Percentiles rank a stretch among this genome's conserved stretches.
These are phyloP conservation scores for Botryotinia calthae DNA, from an alignment of 2,329 filamentous ascomycete genomes.

Conservation along the genomic window DNA sequence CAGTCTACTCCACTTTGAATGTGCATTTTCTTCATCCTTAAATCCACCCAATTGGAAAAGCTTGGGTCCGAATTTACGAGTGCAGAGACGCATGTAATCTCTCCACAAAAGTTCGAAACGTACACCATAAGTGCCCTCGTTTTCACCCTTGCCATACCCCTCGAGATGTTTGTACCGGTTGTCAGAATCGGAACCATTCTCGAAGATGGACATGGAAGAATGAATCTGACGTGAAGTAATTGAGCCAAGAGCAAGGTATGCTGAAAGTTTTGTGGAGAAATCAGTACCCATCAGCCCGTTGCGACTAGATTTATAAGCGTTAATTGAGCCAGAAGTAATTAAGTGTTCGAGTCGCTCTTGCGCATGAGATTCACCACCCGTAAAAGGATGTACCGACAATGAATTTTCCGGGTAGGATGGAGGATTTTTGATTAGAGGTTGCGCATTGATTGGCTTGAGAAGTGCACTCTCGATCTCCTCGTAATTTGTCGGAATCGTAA, in stretches of 20 bases:
- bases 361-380: slow-evolving; percentile 63
- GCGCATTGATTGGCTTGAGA: slow-evolving; percentile 53
- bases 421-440: slow-evolving; percentile 49
- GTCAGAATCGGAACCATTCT: slow-evolving; percentile 53
- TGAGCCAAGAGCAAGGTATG: slow-evolving; percentile 69
- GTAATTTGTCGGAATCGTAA: slow-evolving; percentile 57
- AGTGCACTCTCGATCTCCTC: slow-evolving; percentile 55
- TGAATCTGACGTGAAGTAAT: slow-evolving; percentile 73
- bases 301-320: slow-evolving; percentile 65
- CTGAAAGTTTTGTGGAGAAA: slow-evolving; percentile 74
- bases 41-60: slow-evolving; percentile 68
- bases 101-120: slow-evolving; percentile 75
- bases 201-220: slow-evolving; percentile 62
- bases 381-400: slow-evolving; percentile 62
- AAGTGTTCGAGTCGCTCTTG: slow-evolving; percentile 59
- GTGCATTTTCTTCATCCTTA: slow-evolving; percentile 43
- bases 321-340: slow-evolving; percentile 58
- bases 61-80: slow-evolving; percentile 62
- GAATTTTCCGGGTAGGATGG: slow-evolving; percentile 53
- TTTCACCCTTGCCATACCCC: slow-evolving; percentile 67
- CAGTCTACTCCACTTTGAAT: slow-evolving; percentile 26
- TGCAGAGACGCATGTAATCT: slow-evolving; percentile 78
- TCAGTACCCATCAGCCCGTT: slow-evolving; percentile 69
- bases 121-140: slow-evolving; percentile 65
- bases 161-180: slow-evolving; percentile 25